Conservation (phyloP, 768 basidiomycete species). For the Lentinula boryana region DNA sequence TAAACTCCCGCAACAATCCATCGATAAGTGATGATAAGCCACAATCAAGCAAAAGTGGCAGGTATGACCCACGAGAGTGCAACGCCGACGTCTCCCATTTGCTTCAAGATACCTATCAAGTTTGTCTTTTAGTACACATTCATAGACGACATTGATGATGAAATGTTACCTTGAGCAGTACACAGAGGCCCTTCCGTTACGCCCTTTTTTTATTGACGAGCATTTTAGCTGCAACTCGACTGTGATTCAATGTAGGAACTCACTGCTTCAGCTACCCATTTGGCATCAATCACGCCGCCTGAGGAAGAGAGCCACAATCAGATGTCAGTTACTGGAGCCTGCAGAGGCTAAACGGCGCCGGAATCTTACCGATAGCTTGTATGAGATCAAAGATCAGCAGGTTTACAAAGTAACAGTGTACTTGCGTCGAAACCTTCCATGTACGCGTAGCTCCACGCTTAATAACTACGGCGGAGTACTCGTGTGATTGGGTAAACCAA, state of each 20-base stretch:
- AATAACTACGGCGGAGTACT: constrained; percentile 22
- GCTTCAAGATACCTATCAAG: constrained; percentile 25
- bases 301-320: not conserved
- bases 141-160: not conserved
- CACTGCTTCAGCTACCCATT: constrained; percentile 27
- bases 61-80: constrained; percentile 26
- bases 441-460: constrained; percentile 16
- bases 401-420: constrained; percentile 27
- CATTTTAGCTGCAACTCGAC: not conserved
- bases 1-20: not conserved
- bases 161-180: constrained; percentile 25
- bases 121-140: not conserved
- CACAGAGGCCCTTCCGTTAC: constrained; percentile 25
- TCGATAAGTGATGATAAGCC: not conserved
- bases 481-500: not conserved
- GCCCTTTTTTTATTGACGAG: constrained; percentile 18
- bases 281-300: constrained; percentile 32
- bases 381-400: constrained; percentile 24
- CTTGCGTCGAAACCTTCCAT: constrained; percentile 24
- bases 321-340: not conserved
- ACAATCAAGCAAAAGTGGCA: not conserved
- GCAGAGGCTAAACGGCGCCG: not conserved
- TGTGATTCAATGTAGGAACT: constrained; percentile 6
- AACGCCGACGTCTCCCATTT: constrained; percentile 35
- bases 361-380: constrained; percentile 24